Evolutionary conservation across 2,329 filamentous ascomycete species (phyloP).

Genomic region (Aspergillus aculeatinus): DNA sequence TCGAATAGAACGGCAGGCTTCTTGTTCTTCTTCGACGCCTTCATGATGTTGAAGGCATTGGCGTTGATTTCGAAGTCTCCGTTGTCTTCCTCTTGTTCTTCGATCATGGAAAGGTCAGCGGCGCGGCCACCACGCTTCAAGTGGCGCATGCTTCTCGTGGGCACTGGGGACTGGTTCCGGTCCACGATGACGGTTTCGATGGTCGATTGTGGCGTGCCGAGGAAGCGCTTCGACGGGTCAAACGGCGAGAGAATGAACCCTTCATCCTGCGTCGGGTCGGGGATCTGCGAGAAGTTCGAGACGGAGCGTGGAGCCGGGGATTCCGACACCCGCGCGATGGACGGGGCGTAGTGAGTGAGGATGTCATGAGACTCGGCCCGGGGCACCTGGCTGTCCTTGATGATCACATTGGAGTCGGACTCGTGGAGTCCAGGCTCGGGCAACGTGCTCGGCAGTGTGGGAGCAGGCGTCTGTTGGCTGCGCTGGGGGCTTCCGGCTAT

Average conservation of each 20-base stretch:
- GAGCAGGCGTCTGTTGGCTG: constrained; percentile 47
- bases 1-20: constrained; percentile 65
- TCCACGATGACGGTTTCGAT: constrained; percentile 64
- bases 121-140: constrained; percentile 50
- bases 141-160: constrained; percentile 58
- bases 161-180: constrained; percentile 62
- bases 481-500: constrained; percentile 64
- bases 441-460: constrained; percentile 47
- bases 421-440: constrained; percentile 59
- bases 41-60: constrained; percentile 69
- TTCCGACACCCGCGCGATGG: constrained; percentile 36
- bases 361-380: constrained; percentile 46
- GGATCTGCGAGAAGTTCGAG: constrained; percentile 65
- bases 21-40: constrained; percentile 56
- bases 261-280: constrained; percentile 77
- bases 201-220: constrained; percentile 65
- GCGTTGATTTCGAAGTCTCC: constrained; percentile 39
- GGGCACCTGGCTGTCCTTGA: constrained; percentile 57
- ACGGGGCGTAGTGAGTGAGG: constrained; percentile 39
- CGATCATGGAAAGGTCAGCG: constrained; percentile 47
- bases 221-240: constrained; percentile 63
- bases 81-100: constrained; percentile 41
- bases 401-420: constrained; percentile 61
- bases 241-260: constrained; percentile 75
- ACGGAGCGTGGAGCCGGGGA: constrained; percentile 33